Conservation (phyloP, 2,329 filamentous ascomycete genomes). For the Huntiella bhutanensis region DNA sequence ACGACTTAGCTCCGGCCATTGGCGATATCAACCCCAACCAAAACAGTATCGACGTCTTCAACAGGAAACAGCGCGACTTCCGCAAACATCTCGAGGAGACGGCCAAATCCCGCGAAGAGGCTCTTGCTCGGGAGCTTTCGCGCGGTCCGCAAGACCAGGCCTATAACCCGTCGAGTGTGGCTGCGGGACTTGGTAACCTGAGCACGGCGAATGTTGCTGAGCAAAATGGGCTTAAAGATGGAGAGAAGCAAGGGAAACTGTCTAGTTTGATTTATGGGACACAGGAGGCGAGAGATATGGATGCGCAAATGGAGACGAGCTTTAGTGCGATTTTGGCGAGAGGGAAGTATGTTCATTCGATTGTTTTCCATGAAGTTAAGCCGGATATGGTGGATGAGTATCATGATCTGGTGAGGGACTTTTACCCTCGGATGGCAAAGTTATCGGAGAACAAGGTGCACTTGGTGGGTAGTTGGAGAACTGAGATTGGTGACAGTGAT, state of each 20-base stretch:
- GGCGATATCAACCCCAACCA: conserved; percentile 56
- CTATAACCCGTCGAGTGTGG: conserved; percentile 12
- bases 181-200: conserved; percentile 41
- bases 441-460: conserved; percentile 83
- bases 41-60: conserved; percentile 56
- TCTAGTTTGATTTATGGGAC: conserved; percentile 92
- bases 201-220: conserved; percentile 28
- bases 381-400: conserved; percentile 94
- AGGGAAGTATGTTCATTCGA: conserved; percentile 96
- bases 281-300: conserved; percentile 81
- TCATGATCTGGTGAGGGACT: conserved; percentile 67
- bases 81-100: conserved; percentile 61
- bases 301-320: conserved; percentile 86
- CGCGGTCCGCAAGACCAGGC: conserved; percentile 2
- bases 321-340: conserved; percentile 89
- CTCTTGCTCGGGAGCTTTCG: conserved; percentile 6
- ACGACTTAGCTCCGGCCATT: conserved; percentile 47
- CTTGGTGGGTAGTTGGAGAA: conserved; percentile 93
- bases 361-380: conserved; percentile 90
- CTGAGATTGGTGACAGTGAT: conserved; percentile 91
- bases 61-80: conserved; percentile 67
- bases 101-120: conserved; percentile 41
- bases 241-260: conserved; percentile 54
- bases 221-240: conserved; percentile 19
- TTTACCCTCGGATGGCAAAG: conserved; percentile 80